A percentile compares a stretch with the other conserved stretches of the same genome.
These are phyloP conservation scores for Leucocoprinus birnbaumii DNA, from an alignment of 768 basidiomycete species.

Conservation along the genomic window DNA sequence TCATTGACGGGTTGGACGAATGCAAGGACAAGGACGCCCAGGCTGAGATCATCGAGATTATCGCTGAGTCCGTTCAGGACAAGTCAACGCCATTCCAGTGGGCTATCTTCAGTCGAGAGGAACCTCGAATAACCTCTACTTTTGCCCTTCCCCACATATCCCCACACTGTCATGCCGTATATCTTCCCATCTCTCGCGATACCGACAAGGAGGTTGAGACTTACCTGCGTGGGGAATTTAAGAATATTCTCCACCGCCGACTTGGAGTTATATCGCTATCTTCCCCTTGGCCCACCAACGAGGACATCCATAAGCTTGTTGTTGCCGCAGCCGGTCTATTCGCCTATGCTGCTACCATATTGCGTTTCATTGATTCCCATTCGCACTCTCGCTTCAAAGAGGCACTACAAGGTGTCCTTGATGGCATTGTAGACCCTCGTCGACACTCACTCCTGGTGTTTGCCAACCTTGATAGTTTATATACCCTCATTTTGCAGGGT, in stretches of 20 bases:
- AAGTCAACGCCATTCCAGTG: not conserved
- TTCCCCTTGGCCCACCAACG: slow-evolving; percentile 12
- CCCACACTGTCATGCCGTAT: not conserved
- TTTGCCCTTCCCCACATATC: not conserved
- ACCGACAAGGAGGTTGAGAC: not conserved
- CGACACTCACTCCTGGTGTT: not conserved
- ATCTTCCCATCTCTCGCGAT: not conserved
- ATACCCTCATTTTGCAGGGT: slow-evolving; percentile 7
- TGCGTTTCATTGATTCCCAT: slow-evolving; percentile 21
- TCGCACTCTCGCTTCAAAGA: not conserved
- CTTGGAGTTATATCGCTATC: not conserved
- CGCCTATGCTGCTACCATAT: slow-evolving; percentile 23
- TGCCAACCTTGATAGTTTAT: slow-evolving; percentile 14
- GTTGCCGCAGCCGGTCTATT: slow-evolving; percentile 21
- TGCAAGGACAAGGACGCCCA: not conserved
- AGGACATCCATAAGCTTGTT: slow-evolving; percentile 14
- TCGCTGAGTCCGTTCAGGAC: not conserved
- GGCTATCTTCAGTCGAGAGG: not conserved
- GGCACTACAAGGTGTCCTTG: not conserved
- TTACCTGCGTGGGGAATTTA: slow-evolving; percentile 2
- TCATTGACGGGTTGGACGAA: slow-evolving; percentile 2
- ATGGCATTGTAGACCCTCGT: not conserved
- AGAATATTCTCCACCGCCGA: slow-evolving; percentile 3
- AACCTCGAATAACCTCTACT: not conserved
- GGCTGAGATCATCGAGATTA: slow-evolving; percentile 1